A percentile compares a stretch with the other conserved stretches of the same genome.
Evolutionary conservation across 2,329 filamentous ascomycete genomes (phyloP).

Genomic region (Purpureocillium takamizusanense): DNA sequence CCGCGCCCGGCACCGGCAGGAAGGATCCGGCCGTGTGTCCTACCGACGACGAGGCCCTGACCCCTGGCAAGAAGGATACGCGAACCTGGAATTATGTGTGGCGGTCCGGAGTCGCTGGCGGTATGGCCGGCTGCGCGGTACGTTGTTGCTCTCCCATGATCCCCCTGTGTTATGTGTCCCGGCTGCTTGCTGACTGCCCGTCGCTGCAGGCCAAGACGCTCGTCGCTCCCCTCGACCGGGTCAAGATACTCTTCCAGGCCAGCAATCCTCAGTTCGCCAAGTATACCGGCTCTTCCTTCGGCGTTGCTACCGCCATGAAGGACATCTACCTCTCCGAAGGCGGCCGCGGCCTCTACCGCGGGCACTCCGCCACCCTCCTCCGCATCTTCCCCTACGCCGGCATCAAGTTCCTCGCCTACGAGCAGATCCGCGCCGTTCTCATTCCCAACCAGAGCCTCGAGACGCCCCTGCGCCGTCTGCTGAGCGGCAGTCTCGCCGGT

Average conservation of each 20-base stretch:
- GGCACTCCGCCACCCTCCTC: slow-evolving; percentile 87
- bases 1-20: slow-evolving; percentile 6
- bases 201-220: slow-evolving; percentile 74
- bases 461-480: slow-evolving; percentile 66
- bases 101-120: slow-evolving; percentile 78
- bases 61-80: slow-evolving; percentile 37
- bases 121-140: slow-evolving; percentile 86
- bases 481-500: slow-evolving; percentile 68
- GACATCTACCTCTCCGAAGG: slow-evolving; percentile 77
- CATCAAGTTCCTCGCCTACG: slow-evolving; percentile 96
- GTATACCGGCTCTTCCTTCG: slow-evolving; percentile 83
- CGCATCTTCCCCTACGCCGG: slow-evolving; percentile 96
- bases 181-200: slow-evolving; percentile 4
- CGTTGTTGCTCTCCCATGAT: slow-evolving; percentile 21
- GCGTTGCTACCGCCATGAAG: slow-evolving; percentile 70
- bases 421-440: slow-evolving; percentile 76
- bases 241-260: slow-evolving; percentile 97
- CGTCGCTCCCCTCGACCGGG: slow-evolving; percentile 89
- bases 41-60: slow-evolving; percentile 37
- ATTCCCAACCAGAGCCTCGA: slow-evolving; percentile 68
- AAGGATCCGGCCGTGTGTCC: slow-evolving; percentile 35
- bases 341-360: slow-evolving; percentile 70
- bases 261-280: slow-evolving; percentile 90
- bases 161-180: too few species aligned
- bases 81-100: slow-evolving; percentile 76